Evolutionary conservation across 176 grass and related monocot genomes (phyloP), one percentile per base, ranked within the genome.

Genomic region (Avena eriantha): DNA sequence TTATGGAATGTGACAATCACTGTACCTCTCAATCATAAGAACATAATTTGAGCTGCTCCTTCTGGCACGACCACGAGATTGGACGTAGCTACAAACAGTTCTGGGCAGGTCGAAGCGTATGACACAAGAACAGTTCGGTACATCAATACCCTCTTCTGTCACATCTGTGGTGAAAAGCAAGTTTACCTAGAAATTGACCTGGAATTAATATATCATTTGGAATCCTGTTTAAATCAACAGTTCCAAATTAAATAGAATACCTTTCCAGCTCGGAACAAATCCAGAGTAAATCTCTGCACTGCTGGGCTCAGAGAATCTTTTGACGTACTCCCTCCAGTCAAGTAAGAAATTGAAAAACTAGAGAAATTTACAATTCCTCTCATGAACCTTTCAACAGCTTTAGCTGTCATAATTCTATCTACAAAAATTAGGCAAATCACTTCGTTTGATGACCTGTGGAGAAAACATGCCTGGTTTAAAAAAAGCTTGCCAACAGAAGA

Each of bases 81-180:
- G 96, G 49, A 98, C 84, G 74, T 95, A 95, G 83, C 96, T 98
- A 82, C 91, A 87, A 82, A 95, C 85, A 82, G 93, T 98, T 90
- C 90, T 98, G 35, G 96, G 96, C 29, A 98, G 80, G 53, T 98
- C 93, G n/a, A 95, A 98, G 55, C 93, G 87, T 90, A 98, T 92
- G 45, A 98, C 96, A 93, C 80, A 95, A 57, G 96, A 98, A 83
- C 96, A 98, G 70, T 93, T 92, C 24, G 96, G 96, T 77, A 98
- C 81, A 82, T 98, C 59, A 65, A 93, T 86, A 19, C 96, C 96
- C 87, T 98, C 96, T 92, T 98, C 93, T 83, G 93, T 90, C 61
- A 98, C 93, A 87, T 98, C 96, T 84, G 96, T 98, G n/a, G 93
- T 95, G 79, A 98, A 98, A 83, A 98, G 65, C 43, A 98, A 84